Evolutionary conservation across 768 basidiomycete genomes (phyloP), one percentile per base, ranked within the genome.

Genomic region (Agaricus sinodeliciosus): DNA sequence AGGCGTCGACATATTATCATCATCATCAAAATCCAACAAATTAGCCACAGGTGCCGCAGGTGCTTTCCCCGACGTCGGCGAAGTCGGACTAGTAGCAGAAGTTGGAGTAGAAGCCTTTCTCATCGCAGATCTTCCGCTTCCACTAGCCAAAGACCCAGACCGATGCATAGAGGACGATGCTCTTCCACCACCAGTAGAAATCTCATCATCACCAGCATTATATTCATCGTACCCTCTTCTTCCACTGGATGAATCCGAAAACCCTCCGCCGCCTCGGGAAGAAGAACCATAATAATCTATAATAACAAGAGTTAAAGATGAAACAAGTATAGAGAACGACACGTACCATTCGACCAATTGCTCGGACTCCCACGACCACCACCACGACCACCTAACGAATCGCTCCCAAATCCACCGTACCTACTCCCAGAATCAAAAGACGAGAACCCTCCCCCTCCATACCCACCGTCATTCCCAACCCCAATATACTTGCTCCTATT

Each of bases 401-500:
- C 71, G 50, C 76, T 73, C 37, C 80, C 75, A 41, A 77, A 76
- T 25, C 73, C 72, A 43, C 73, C 70, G 56, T 75, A 74, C 25
- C 73, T 62, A 27, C 70, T 67, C 7, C 74, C 70, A 43, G 66
- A 62, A 18, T 43, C 57, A 55, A 22, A 60, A 28, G 47, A 54
- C 13, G 52, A 44, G 57, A 54, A 19, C 49, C 55, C 37, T 56
- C 64, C 64, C 89, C 91, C 22, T 63, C 66, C 68, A 68, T 65
- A 37, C 51, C 67, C 62, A 1, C 84, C 78, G 57, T 95, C 94
- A 60, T 85, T 94, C 0, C 94, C 92, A 4, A 81, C 80, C 18
- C 96, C 96, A 34, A 69, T 75, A 63, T 97, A 98, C 67, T 99
- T 98, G 71, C 75, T 82, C 61, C 85, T 87, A 69, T 96, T 97